Evolutionary conservation across 352 stramenopile species (phyloP), one percentile per base, ranked within the genome.

Genomic region (Aphanomyces cochlioides): DNA sequence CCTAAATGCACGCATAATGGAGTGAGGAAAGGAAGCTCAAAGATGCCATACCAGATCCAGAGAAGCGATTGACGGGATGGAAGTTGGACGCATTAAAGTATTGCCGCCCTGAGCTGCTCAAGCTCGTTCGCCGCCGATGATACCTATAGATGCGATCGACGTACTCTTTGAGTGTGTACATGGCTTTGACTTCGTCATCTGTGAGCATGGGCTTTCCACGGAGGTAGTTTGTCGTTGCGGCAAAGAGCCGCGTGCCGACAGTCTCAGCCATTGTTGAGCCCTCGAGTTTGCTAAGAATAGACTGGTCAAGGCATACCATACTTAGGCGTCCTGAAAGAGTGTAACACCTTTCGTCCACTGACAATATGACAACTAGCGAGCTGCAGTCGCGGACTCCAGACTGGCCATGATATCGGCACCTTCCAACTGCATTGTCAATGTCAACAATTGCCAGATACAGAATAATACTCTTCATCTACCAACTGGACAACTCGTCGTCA

Each of bases 91-190:
- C 54, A 15, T 37, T 61, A 37, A 61, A 61, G n/a, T 61, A 61
- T n/a, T 61, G 54, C 17, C 54, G 54, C 19, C 54, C 54, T 10
- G 64, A 70, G 19, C 64, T 38, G 38, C 57, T 56, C 13, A 56
- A 34, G 45, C 47, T 63, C 7, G n/a, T 34, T 3, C 64, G 48
- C 3, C 64, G 64, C 7, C 64, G 64, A n/a, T 70, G 53, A 34
- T 61, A 70, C 34, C 64, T 47, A 39, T 70, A 56, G 8, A 70
- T 15, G 10, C 64, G 64, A n/a, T 70, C 64, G 39, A 70, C n/a
- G 28, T 61, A 70, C 21, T 70, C 64, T 40, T 70, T 70, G 13
- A 70, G 54, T 19, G 53, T 64, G 39, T 50, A 38, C 37, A 70
- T 45, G 39, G 53, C 47, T 39, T 58, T 19, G 3, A 70, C 21